A percentile compares a stretch with the other conserved stretches of the same genome.
Evolutionary conservation across 73 alveolate species (phyloP).

Genomic region (Urostyla sp.): DNA sequence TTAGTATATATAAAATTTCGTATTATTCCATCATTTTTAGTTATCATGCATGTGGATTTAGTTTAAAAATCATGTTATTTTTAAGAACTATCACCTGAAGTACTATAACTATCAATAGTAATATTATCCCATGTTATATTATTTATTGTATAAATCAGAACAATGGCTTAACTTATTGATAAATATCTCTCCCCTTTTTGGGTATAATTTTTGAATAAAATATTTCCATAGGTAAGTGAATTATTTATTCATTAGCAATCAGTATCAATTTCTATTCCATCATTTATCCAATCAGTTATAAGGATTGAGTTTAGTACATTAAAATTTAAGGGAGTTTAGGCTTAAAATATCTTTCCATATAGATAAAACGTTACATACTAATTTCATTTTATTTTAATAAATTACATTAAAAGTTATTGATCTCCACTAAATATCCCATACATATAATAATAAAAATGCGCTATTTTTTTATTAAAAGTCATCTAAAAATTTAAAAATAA

Average conservation of each 20-base stretch:
- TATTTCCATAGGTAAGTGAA: background rate
- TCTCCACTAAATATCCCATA: conserved; percentile 7
- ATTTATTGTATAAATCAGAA: background rate
- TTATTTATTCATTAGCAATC: background rate
- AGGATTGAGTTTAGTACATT: background rate
- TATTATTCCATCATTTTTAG: background rate
- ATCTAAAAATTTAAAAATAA: background rate
- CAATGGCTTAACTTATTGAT: background rate
- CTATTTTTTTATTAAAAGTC: background rate
- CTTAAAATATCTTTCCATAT: background rate
- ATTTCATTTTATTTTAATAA: background rate
- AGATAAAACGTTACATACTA: background rate
- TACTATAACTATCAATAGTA: background rate
- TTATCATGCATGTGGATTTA: background rate
- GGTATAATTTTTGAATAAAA: background rate
- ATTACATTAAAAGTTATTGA: background rate
- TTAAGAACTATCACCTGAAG: background rate
- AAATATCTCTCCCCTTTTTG: too few relatives aligned
- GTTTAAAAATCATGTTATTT: background rate
- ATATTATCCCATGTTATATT: background rate
- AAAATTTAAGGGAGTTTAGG: conserved; percentile 1
- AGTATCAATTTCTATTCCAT: background rate
- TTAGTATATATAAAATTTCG: background rate
- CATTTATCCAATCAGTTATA: conserved; percentile 3
- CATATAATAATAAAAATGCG: background rate